Evolutionary conservation across 139 green algal genomes (phyloP), one percentile per base, ranked within the genome.

Genomic region (Chlamydomonas schloesseri): DNA sequence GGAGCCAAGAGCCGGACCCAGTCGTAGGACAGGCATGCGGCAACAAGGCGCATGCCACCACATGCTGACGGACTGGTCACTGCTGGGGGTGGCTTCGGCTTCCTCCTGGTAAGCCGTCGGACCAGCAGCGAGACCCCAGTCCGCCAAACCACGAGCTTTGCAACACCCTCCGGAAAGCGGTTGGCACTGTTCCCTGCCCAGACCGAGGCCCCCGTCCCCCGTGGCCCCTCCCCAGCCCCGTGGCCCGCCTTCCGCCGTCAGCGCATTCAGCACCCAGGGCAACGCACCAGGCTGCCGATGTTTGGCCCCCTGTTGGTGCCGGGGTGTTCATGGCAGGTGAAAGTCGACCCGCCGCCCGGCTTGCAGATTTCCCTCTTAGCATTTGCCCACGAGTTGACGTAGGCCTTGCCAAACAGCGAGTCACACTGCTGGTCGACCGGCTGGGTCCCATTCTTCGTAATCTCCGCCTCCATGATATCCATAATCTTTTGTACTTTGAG

Each of bases 221-320:
- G n/a, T n/a, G n/a, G n/a, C n/a, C n/a, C n/a, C n/a, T n/a, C n/a
- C n/a, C n/a, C n/a, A n/a, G n/a, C n/a, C n/a, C n/a, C n/a, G n/a
- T n/a, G n/a, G n/a, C n/a, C n/a, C n/a, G n/a, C 55, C 21, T 23
- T 62, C 8, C 36, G 36, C 31, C 31, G 2, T 28, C 33, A 23
- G 3, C 2, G 31, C 8, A 6, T 73, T 3, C 31, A 42, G 23
- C 37, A 17, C 31, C 31, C 17, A 67, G 1, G 11, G 13, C n/a
- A 10, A 17, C 78, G 29, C 23, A 84, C 78, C 78, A 84, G 26
- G n/a, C 78, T 84, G 5, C 78, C 78, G 31, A 84, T 33, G 46
- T 84, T 84, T 0, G 50, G 9, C 0, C 65, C 78, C 5, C 37
- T 33, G 24, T 75, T 21, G 0, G 23, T 28, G 23, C 13, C 64